Evolutionary conservation across 306 rosid genomes (phyloP), one percentile per base, ranked within the genome.

Genomic region (Trichosanthes truncata): DNA sequence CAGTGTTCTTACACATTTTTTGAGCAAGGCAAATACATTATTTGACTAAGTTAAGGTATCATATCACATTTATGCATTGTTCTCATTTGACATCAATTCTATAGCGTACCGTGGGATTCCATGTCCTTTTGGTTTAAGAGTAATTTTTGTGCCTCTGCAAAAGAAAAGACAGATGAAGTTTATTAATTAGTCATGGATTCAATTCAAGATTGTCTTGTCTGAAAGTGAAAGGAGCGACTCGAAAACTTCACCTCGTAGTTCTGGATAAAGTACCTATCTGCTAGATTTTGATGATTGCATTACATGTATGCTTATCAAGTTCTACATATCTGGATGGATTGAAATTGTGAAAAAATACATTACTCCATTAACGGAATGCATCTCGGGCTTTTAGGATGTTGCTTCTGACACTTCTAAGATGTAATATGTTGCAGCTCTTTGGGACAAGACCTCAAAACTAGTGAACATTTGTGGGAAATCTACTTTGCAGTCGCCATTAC

Each of bases 401-500:
- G 25, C 15, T 74, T 11, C 25, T 29, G 61, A 74, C 59, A 74
- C 15, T 2, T 8, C 9, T 49, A 33, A 29, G 11, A 20, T 71
- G 18, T 23, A 71, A 72, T 49, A 43, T 73, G 38, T 18, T 78
- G 80, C 80, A 78, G 80, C 29, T 78, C 80, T 40, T 59, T 82
- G 46, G 87, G 87, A 15, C 60, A 73, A 18, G 80, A 82, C 66
- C 84, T 85, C 41, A 35, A 5, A 12, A 77, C 65, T 18, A 85
- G 88, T 73, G 59, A 23, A 5, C 10, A 40, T n/a, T 48, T 74
- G 36, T 63, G 85, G 85, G 88, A 85, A 78, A 73, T 48, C 66
- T 25, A 25, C 60, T 85, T 85, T 63, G 84, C 82, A 15, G 61
- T 52, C 60, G 3, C 40, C 9, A 18, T 85, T 36, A 69, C 86